Evolutionary conservation across 768 basidiomycete species (phyloP), one percentile per base, ranked within the genome.

Genomic region (Mycena albidolilacea): DNA sequence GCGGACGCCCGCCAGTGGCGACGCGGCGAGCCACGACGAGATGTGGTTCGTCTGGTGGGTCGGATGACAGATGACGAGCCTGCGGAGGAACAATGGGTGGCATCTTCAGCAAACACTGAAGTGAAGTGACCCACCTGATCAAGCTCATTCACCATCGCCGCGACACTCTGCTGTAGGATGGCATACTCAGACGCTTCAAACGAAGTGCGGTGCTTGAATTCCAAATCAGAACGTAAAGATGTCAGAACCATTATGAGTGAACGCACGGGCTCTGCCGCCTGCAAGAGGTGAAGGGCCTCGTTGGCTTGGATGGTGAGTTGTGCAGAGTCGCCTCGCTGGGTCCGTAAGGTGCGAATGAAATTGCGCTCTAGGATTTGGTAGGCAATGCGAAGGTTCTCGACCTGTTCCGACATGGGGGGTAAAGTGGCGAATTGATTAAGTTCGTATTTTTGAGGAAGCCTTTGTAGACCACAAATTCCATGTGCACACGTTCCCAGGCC

Each of bases 121-220:
- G n/a, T 48, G 6, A 6, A 48, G 0, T 14, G 6, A 48, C 15
- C 11, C 15, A 48, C 46, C 46, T 48, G 12, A 48, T 48, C 46
- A 48, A 48, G 46, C 46, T 12, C 46, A 48, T 48, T 48, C 6
- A 48, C 46, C 15, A 48, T 48, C 17, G 46, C 46, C 6, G 46
- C 11, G 14, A 48, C 8, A 48, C 17, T 48, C 6, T 48, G 11
- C 15, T 48, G 46, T 0, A 12, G 46, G 5, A 17, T 17, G 46
- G 46, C 46, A 17, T 48, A 48, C 17, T 48, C 46, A 5, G 41
- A 9, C 2, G 41, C 12, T 1, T 43, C 41, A 10, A 43, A 12
- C 5, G 41, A 30, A 30, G 30, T 3, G 30, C 30, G n/a, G 39
- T 73, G 74, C 76, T 77, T 57, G 77, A 76, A 5, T n/a, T 23